Evolutionary conservation across 1,284 basidiomycete species (phyloP).

Genomic region (Blastosporella zonata): DNA sequence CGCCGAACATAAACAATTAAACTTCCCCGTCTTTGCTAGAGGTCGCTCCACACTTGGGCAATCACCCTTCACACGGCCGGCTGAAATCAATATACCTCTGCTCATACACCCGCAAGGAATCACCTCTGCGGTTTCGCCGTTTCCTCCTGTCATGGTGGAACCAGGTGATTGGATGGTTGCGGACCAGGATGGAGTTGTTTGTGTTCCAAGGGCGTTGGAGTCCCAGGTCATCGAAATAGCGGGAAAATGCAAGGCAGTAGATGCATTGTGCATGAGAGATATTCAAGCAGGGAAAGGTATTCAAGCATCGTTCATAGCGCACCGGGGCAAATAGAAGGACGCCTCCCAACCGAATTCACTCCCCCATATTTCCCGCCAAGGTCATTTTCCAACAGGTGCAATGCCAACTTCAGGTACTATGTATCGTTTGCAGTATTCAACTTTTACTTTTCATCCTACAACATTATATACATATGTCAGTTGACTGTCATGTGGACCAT

Average conservation of each 20-base stretch:
- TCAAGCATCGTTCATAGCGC: constrained; percentile 73
- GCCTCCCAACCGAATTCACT: background rate
- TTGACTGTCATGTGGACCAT: no score
- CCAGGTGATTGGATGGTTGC: constrained; percentile 86
- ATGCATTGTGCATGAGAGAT: constrained; percentile 75
- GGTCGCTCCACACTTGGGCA: constrained; percentile 87
- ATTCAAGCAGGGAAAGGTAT: constrained; percentile 75
- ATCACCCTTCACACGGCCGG: constrained; percentile 82
- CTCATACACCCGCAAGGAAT: constrained; percentile 48
- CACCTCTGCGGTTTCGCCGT: constrained; percentile 29
- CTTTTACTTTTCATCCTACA: no score
- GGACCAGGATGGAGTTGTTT: constrained; percentile 90
- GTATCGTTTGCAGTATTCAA: no score
- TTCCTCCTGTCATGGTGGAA: constrained; percentile 58
- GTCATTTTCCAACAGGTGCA: no score
- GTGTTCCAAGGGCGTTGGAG: constrained; percentile 61
- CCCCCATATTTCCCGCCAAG: no score
- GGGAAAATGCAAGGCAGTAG: constrained; percentile 59
- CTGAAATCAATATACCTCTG: constrained; percentile 74
- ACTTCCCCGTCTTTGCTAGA: constrained; percentile 78
- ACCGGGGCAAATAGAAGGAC: constrained; percentile 56
- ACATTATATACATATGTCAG: no score
- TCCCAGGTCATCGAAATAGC: constrained; percentile 63
- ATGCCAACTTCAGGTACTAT: no score
- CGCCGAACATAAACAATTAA: constrained; percentile 65